Conservation (phyloP, 495 filamentous ascomycete species). For the Letharia lupina region DNA sequence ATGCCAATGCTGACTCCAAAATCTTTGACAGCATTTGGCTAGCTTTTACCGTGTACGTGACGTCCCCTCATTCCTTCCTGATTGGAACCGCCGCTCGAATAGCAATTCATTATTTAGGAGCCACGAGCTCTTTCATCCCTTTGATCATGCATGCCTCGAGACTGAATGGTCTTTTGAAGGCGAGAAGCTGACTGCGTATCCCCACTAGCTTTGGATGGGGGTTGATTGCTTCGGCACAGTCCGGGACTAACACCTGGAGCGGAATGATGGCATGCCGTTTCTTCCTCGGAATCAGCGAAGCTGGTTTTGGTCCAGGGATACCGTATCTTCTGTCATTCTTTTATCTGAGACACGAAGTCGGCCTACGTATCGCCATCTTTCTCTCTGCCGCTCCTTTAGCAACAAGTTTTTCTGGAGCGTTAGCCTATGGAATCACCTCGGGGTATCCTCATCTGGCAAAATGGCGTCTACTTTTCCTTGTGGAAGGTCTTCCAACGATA, state of each 20-base stretch:
- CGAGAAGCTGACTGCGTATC: neutral
- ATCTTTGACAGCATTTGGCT: constrained; percentile 32
- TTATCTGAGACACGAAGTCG: constrained; percentile 70
- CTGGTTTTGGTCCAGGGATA: constrained; percentile 58
- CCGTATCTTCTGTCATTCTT: constrained; percentile 77
- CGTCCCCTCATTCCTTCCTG: neutral
- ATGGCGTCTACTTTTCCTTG: constrained; percentile 76
- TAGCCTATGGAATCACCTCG: constrained; percentile 77
- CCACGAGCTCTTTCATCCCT: neutral
- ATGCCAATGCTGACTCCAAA: neutral
- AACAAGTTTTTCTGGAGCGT: constrained; percentile 71
- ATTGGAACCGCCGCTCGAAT: neutral
- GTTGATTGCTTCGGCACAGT: constrained; percentile 51
- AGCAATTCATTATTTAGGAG: neutral
- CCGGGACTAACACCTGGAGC: constrained; percentile 51
- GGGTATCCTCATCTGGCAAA: constrained; percentile 56
- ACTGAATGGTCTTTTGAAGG: neutral
- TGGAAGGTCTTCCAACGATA: constrained; percentile 71
- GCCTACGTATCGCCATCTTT: constrained; percentile 68
- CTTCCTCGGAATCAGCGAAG: constrained; percentile 58
- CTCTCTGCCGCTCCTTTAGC: constrained; percentile 72
- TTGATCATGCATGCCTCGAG: neutral
- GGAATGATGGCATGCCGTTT: constrained; percentile 60
- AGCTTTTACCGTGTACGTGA: constrained; percentile 32
- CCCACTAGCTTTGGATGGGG: constrained; percentile 39